phyloP scores from a whole-genome alignment of 805 yeast species.

The Pichia insulana region DNA sequence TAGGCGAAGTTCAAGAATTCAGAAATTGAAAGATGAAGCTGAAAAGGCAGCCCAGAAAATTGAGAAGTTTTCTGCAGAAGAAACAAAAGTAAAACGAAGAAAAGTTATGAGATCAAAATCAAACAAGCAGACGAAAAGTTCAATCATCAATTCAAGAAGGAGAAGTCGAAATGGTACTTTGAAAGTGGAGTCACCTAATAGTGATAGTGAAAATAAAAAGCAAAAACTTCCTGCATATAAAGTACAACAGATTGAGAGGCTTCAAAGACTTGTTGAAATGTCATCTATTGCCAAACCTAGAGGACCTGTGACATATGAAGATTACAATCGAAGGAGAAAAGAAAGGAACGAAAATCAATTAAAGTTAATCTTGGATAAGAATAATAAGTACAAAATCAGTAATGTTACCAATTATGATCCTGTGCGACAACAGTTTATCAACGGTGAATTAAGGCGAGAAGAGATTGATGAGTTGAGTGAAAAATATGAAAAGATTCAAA shows the following conservation, averaged over 20 bases:
- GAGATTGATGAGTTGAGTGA: neutral
- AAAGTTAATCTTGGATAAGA: neutral
- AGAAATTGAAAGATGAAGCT: neutral
- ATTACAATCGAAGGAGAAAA: neutral
- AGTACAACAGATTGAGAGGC: constrained; percentile 10
- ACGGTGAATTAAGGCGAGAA: neutral
- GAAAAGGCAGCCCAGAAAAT: neutral
- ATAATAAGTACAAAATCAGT: constrained; percentile 10
- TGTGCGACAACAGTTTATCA: constrained; percentile 6
- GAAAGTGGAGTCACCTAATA: neutral
- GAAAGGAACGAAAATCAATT: neutral
- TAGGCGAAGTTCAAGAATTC: neutral
- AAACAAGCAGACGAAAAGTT: neutral
- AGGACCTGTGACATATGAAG: constrained; percentile 6
- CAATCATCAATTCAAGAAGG: neutral
- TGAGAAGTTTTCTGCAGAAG: neutral
- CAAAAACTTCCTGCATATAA: constrained; percentile 13
- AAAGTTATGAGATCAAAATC: neutral
- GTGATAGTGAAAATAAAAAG: constrained; percentile 2
- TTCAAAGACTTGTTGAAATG: constrained; percentile 10
- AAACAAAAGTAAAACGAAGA: neutral
- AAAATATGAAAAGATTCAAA: constrained; percentile 4
- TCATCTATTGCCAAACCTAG: constrained; percentile 16
- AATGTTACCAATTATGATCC: constrained; percentile 15
- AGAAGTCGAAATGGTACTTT: neutral